Evolutionary conservation across 1,284 basidiomycete genomes (phyloP), one percentile per base, ranked within the genome.

Genomic region (Rhodofomes roseus): DNA sequence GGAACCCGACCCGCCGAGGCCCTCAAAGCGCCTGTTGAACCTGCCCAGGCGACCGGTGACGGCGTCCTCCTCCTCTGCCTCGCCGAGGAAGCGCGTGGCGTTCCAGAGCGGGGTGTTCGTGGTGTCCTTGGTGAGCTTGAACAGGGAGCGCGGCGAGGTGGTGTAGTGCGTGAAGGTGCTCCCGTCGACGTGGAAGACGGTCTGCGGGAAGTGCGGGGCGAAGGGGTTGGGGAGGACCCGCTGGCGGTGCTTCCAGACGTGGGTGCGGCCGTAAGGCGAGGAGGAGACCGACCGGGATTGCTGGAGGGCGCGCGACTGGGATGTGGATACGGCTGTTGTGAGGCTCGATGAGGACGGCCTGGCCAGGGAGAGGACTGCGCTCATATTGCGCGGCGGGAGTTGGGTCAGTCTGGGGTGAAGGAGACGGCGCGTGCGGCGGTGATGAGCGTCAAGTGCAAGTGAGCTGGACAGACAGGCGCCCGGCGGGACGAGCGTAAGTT

Each of bases 91-190:
- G n/a, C 66, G 59, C 0, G 71, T 70, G 29, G 84, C 80, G 70
- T 89, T 88, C 91, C 86, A 96, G 25, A 92, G 73, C 11, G 89
- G 89, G 71, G 93, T 90, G 72, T 93, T 95, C 16, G 89, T 92
- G 55, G 90, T 87, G 69, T 95, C 93, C 44, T 93, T 85, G 23
- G 92, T 90, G 50, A 94, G 78, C 44, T 85, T 83, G 46, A 92
- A 80, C 46, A 83, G 73, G 2, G 89, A 88, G 4, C 86, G 85
- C 0, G 93, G 93, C 0, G 92, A 92, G 0, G 93, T 95, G 9
- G 90, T 92, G 81, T 87, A 90, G 65, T 94, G 90, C 1, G 84
- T 86, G 72, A 92, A 93, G 1, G 90, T 90, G 20, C 89, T 89
- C n/a, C 93, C 93, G 74, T 95, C 93, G 0, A 92, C 85, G 64